Evolutionary conservation across 2,329 filamentous ascomycete species (phyloP).

Genomic region (Aspergillus sp.): DNA sequence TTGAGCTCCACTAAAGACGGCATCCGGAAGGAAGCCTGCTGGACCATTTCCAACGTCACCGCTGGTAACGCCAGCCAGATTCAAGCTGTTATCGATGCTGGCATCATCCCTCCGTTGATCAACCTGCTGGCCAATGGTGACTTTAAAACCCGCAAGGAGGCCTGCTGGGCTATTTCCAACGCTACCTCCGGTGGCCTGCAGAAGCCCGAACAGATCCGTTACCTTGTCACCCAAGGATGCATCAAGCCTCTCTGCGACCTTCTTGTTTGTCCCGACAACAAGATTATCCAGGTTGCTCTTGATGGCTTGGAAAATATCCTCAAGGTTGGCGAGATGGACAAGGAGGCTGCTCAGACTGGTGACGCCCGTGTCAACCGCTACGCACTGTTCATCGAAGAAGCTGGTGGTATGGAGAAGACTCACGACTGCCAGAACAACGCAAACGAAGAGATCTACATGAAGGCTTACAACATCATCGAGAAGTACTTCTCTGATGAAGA

Average conservation of each 20-base stretch:
- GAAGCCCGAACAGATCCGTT: constrained; percentile 97
- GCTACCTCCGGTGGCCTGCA: constrained; percentile 94
- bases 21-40: constrained; percentile 98
- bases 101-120: constrained; percentile 93
- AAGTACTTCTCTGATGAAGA: constrained; percentile 99
- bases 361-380: constrained; percentile 72
- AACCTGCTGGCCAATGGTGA: constrained; percentile 94
- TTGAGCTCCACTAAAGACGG: constrained; percentile 97
- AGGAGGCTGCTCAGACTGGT: constrained; percentile 60
- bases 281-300: constrained; percentile 98
- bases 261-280: constrained; percentile 93
- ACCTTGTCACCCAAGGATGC: constrained; percentile 85
- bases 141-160: constrained; percentile 98
- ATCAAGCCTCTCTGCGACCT: constrained; percentile 97
- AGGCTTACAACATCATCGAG: constrained; percentile 99
- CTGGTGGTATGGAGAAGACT: constrained; percentile 99
- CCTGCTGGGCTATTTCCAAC: constrained; percentile 99
- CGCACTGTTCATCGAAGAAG: constrained; percentile 96
- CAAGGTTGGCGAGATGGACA: constrained; percentile 98
- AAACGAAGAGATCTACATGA: constrained; percentile 99
- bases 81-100: constrained; percentile 90
- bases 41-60: constrained; percentile 99
- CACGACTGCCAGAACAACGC: constrained; percentile 99
- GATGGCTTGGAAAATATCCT: constrained; percentile 98
- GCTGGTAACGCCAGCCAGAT: constrained; percentile 97